Base-by-base conservation (phyloP, 2,329 filamentous ascomycete species). In the Aschersonia sp. region DNA sequence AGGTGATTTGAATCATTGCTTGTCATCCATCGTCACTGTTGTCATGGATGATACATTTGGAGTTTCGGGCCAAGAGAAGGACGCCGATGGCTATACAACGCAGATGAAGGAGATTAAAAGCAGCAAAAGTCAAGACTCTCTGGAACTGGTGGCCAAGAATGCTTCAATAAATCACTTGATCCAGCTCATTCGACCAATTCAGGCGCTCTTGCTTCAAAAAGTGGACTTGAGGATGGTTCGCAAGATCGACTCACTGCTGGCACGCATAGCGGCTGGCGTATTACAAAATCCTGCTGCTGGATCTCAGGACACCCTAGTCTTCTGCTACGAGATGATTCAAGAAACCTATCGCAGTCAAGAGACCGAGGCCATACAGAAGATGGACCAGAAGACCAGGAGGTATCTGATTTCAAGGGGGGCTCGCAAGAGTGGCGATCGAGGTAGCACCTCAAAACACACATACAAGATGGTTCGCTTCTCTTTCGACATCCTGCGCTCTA, bases 41-140 rank as follows among this genome's bases (percentile, higher is more conserved):
- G 83, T 97, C 53, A 92, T 98, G 86, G 92, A 98, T 58, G 94
- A 98, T 60, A 92, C 94, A 10, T 98, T 98, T 59, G 94, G 94
- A 32, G 79, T 81, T 5, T 84, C 84, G 35, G 92, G 92, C 2
- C 85, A 95, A 66, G 90, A 98, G 60, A 98, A 98, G 65, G 92
- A 98, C 57, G 90, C 90, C 0, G 88, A 95, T 56, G 92, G 89
- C 47, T 98, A 98, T 62, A 83, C 84, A 48, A 95, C 81, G 61
- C 85, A 90, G 64, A 95, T 94, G 83, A 95, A 94, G 64, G 92
- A 98, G 66, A 83, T 98, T 48, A 97, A 95, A 70, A 92, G 86
- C 64, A 95, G 86, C 71, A 98, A 97, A 71, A 95, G 89, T 60
- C 94, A 89, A 58, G 94, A 98, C 60, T 94, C 92, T 0, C 94